phyloP scores from a whole-genome alignment of 73 alveolate genomes.

The Tetrahymena malaccensis region DNA sequence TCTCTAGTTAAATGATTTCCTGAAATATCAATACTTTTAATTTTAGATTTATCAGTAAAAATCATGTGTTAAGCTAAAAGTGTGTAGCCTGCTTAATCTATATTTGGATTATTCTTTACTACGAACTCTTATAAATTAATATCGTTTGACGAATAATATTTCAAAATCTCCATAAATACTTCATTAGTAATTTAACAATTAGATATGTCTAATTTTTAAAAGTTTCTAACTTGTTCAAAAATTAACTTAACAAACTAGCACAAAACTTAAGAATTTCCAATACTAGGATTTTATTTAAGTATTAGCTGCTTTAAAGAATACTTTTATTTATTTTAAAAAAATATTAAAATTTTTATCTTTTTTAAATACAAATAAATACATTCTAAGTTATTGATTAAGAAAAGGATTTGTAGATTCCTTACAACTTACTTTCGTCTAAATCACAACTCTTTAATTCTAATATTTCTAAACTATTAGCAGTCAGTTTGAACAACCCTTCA shows the following conservation, averaged over 20 bases:
- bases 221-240: not conserved
- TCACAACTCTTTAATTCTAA: not conserved
- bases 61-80: not conserved
- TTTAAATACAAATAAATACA: not conserved
- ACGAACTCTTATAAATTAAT: not conserved
- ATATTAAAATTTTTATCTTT: not conserved
- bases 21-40: not conserved
- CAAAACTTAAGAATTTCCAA: not conserved
- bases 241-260: not conserved
- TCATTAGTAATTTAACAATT: not conserved
- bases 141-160: not conserved
- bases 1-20: not conserved
- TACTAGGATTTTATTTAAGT: not conserved
- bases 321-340: not conserved
- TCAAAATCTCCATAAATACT: not conserved
- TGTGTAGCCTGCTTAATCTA: not conserved
- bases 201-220: not conserved
- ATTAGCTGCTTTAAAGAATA: not conserved
- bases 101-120: not conserved
- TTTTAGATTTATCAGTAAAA: not conserved
- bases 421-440: not conserved
- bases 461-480: not conserved
- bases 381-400: not conserved
- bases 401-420: not conserved
- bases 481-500: not conserved